These are phyloP conservation scores for sunflower (Helianthus annuus) DNA, from an alignment of 129 eudicot genomes.

Conservation along the genomic window HanXRQr2.0-SUNRISE NC_035445.2:26754081-26754580, in stretches of 20 bases:
- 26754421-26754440: too few species aligned
- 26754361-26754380: conserved; percentile 69
- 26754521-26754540: conserved; percentile 83
- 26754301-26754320: conserved; percentile 22
- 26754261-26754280: conserved; percentile 60
- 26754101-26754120: neutral
- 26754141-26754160: conserved; percentile 52
- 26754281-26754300: conserved; percentile 27
- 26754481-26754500: too few species aligned
- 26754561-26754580: conserved; percentile 79
- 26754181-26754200: conserved; percentile 56
- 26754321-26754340: conserved; percentile 61
- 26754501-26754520: conserved; percentile 68
- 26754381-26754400: neutral
- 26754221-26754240: conserved; percentile 81
- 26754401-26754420: too few species aligned
- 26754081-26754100: conserved; percentile 23
- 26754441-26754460: too few species aligned
- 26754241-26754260: conserved; percentile 69
- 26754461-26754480: too few species aligned
- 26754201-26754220: conserved; percentile 61
- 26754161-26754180: conserved; percentile 49
- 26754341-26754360: conserved; percentile 65
- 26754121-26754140: conserved; percentile 22
- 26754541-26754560: conserved; percentile 71